Conservation (phyloP, 1,284 basidiomycete genomes). For the Sanghuangporus weigelae region DNA sequence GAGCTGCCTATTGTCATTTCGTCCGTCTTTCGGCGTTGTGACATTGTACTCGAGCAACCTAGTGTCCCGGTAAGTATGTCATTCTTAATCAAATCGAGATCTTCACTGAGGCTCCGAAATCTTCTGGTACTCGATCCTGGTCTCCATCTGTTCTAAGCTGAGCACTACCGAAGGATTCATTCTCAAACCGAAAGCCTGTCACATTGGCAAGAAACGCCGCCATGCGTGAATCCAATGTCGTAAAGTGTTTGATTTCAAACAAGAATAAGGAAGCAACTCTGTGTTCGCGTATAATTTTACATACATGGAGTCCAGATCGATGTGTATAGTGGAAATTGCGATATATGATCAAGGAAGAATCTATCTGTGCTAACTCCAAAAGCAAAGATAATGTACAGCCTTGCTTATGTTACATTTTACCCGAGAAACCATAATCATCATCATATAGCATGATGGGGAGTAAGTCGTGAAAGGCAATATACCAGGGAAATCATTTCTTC, state of each 20-base stretch:
- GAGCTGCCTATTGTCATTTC: conserved; percentile 66
- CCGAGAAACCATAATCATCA: too few relatives aligned
- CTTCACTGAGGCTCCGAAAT: background rate
- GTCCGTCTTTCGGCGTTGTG: conserved; percentile 66
- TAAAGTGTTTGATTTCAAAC: too few relatives aligned
- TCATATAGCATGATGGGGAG: too few relatives aligned
- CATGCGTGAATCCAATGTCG: conserved; percentile 23
- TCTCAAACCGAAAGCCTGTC: conserved; percentile 64
- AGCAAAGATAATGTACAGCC: too few relatives aligned
- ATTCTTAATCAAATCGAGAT: background rate
- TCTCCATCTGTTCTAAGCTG: conserved; percentile 36
- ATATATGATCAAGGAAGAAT: too few relatives aligned
- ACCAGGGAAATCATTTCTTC: background rate
- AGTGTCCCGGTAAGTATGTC: conserved; percentile 28
- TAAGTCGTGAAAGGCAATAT: background rate
- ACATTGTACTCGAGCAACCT: conserved; percentile 60
- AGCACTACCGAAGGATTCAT: conserved; percentile 73
- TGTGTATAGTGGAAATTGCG: too few relatives aligned
- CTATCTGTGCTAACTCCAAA: too few relatives aligned
- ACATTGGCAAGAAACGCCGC: conserved; percentile 61
- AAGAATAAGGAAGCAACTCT: too few relatives aligned
- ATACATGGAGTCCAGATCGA: too few relatives aligned
- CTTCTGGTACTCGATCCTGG: background rate
- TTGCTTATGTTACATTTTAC: too few relatives aligned
- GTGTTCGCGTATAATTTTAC: too few relatives aligned